These are phyloP conservation scores for Collybia mongolica DNA, from an alignment of 768 basidiomycete genomes.

Conservation along the genomic window DNA sequence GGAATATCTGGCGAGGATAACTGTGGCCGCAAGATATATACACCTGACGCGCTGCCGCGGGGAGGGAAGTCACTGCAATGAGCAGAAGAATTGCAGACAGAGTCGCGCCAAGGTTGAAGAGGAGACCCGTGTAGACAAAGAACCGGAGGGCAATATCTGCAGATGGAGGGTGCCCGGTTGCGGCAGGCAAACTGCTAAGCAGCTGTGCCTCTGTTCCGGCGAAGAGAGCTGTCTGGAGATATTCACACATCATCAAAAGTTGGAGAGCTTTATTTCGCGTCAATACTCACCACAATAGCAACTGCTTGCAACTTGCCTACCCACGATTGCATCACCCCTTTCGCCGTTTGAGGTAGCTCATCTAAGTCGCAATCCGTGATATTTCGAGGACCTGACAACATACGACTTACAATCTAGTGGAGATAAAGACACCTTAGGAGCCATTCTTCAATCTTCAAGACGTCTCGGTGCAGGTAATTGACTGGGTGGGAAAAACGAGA, in stretches of 20 bases:
- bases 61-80: slow-evolving; percentile 19
- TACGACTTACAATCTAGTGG: slow-evolving; percentile 6
- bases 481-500: no score
- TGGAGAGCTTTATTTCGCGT: not conserved
- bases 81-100: slow-evolving; percentile 20
- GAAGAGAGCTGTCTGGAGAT: slow-evolving; percentile 15
- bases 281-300: slow-evolving; percentile 13
- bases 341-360: slow-evolving; percentile 16
- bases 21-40: slow-evolving; percentile 17
- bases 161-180: not conserved
- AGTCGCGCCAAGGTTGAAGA: slow-evolving; percentile 19
- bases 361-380: slow-evolving; percentile 4
- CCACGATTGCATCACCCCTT: slow-evolving; percentile 18
- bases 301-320: slow-evolving; percentile 19
- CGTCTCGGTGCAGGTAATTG: no score
- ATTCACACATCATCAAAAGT: not conserved
- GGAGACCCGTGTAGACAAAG: slow-evolving; percentile 18
- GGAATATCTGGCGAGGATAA: slow-evolving; percentile 15
- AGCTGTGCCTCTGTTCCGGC: slow-evolving; percentile 18
- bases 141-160: slow-evolving; percentile 13
- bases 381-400: not conserved
- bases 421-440: not conserved
- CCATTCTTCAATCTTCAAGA: not conserved
- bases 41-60: slow-evolving; percentile 17
- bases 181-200: slow-evolving; percentile 10